phyloP scores from a whole-genome alignment of 805 yeast genomes.

The Starmera dryadoides region DNA sequence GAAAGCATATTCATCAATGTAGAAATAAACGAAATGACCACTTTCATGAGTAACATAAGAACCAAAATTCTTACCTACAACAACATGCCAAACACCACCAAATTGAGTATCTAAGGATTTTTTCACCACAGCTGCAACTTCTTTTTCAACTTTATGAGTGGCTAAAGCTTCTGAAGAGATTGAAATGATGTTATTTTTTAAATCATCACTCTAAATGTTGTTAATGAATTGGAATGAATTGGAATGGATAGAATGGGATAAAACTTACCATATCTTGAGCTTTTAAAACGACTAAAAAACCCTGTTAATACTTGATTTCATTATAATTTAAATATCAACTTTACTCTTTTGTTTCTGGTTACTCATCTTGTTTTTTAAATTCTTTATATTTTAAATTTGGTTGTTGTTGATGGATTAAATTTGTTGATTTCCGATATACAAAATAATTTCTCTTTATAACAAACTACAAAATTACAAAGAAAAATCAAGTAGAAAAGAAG shows the following conservation, averaged over 20 bases:
- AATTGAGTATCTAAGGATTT: constrained; percentile 53
- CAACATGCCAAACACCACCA: constrained; percentile 77
- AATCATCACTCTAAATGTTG: constrained; percentile 27
- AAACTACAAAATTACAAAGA: too few species aligned
- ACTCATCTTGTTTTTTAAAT: not conserved
- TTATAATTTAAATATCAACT: not conserved
- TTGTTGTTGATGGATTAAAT: too few species aligned
- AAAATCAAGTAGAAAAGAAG: too few species aligned
- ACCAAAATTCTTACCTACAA: constrained; percentile 76
- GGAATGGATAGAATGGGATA: not conserved
- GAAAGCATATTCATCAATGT: constrained; percentile 62
- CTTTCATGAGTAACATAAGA: constrained; percentile 74
- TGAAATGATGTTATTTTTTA: constrained; percentile 42
- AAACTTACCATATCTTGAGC: constrained; percentile 18
- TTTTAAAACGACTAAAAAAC: constrained; percentile 14
- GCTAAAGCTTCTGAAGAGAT: constrained; percentile 38
- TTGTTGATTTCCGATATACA: too few species aligned
- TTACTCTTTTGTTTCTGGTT: not conserved
- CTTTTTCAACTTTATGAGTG: constrained; percentile 42
- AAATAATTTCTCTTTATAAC: too few species aligned
- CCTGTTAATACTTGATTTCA: not conserved
- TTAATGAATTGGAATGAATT: too few species aligned
- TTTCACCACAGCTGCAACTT: constrained; percentile 59
- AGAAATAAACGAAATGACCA: constrained; percentile 65
- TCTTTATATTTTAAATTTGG: too few species aligned